Evolutionary conservation across 345 rosid genomes (phyloP).

Genomic region (Trapa bicornis): DNA sequence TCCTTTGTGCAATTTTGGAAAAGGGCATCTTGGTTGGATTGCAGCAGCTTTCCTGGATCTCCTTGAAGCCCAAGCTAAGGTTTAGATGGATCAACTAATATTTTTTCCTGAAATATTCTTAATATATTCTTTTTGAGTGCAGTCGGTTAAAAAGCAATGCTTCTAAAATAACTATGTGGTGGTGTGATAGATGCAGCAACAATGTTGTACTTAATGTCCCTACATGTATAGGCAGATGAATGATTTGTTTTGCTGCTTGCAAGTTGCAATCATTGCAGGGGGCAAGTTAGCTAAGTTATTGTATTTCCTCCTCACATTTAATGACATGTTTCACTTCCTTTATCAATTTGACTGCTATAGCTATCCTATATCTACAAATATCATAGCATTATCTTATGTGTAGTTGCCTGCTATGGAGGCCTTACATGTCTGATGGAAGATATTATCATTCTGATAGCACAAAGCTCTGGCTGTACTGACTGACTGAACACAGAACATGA

Average conservation of each 20-base stretch:
- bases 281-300: slow-evolving; percentile 2
- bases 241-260: slow-evolving; percentile 2
- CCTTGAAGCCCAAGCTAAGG: slow-evolving; percentile 1
- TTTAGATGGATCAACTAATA: not conserved
- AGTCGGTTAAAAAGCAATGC: not conserved
- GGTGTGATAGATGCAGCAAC: not conserved
- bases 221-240: slow-evolving; percentile 1
- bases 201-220: not conserved
- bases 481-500: no score
- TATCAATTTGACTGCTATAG: not conserved
- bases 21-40: not conserved
- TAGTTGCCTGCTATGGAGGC: no score
- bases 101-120: not conserved
- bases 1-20: not conserved
- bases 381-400: no score
- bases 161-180: not conserved
- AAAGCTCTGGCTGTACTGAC: no score
- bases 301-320: not conserved
- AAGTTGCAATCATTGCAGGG: not conserved
- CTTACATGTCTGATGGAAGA: no score
- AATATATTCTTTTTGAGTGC: slow-evolving; percentile 7
- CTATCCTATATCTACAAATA: no score
- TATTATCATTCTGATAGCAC: no score
- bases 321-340: not conserved
- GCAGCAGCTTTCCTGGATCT: not conserved